Evolutionary conservation across 495 filamentous ascomycete genomes (phyloP).

Genomic region (Astrocystis sublimbata): DNA sequence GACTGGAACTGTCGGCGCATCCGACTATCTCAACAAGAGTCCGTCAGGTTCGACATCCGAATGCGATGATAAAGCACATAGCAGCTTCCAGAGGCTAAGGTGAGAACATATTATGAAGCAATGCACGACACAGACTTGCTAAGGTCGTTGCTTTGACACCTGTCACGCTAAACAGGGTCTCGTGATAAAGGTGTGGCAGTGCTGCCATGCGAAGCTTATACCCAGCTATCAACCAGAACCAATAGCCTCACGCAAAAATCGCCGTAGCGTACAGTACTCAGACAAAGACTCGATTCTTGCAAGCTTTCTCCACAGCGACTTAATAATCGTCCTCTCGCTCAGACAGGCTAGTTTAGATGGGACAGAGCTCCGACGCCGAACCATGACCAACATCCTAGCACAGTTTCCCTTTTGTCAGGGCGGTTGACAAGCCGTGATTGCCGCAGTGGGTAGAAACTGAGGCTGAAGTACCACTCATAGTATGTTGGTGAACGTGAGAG

Average conservation of each 20-base stretch:
- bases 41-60: not conserved
- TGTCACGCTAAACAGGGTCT: not conserved
- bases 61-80: not conserved
- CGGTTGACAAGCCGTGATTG: not conserved
- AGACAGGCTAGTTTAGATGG: not conserved
- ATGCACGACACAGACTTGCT: not conserved
- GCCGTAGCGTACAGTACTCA: not conserved
- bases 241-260: not conserved
- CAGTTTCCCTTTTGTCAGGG: not conserved
- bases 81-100: not conserved
- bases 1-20: not conserved
- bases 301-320: not conserved
- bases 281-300: not conserved
- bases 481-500: too few relatives aligned
- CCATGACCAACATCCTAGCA: not conserved
- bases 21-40: not conserved
- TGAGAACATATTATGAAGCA: not conserved
- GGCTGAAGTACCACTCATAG: not conserved
- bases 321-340: not conserved
- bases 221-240: not conserved
- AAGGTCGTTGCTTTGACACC: not conserved
- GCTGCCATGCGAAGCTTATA: slow-evolving; percentile 5
- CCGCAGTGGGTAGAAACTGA: slow-evolving; percentile 7
- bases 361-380: not conserved
- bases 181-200: slow-evolving; percentile 6